Evolutionary conservation across 345 rosid genomes (phyloP).

Genomic region (Hypericum androsaemum): DNA sequence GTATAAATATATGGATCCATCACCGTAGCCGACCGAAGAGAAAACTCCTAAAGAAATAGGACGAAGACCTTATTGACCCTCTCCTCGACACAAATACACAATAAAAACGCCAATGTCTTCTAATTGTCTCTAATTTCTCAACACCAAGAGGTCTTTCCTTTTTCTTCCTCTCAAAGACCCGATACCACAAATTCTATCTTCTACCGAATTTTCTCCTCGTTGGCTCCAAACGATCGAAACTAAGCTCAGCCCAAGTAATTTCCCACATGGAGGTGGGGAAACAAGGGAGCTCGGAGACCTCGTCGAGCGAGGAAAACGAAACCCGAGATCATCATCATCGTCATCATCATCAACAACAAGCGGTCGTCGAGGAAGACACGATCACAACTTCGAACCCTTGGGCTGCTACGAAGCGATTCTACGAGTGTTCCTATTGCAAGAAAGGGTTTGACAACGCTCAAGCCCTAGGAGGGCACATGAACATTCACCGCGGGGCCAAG

Average conservation of each 20-base stretch:
- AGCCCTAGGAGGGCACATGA: conserved; percentile 91
- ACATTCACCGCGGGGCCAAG: conserved; percentile 66
- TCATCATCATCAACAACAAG: too few species aligned
- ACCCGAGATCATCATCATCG: conserved; percentile 3
- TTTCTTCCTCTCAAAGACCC: background rate
- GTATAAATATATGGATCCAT: conserved; percentile 12
- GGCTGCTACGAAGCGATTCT: conserved; percentile 26
- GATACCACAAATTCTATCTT: background rate
- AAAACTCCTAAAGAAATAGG: conserved; percentile 22
- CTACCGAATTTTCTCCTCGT: background rate
- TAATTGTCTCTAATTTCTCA: conserved; percentile 21
- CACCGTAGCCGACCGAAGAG: conserved; percentile 19
- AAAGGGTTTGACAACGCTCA: conserved; percentile 84
- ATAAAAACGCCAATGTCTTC: conserved; percentile 26
- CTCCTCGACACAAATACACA: conserved; percentile 11
- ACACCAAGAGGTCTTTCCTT: background rate
- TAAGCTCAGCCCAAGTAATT: background rate
- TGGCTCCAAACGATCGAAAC: background rate
- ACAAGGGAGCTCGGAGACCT: conserved; percentile 19
- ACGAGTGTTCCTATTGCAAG: conserved; percentile 69
- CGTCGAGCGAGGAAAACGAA: conserved; percentile 26
- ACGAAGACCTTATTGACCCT: conserved; percentile 15
- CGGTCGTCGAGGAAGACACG: conserved; percentile 17
- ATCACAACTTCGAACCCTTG: background rate
- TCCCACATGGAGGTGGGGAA: conserved; percentile 24